Evolutionary conservation across 306 rosid genomes (phyloP), one percentile per base, ranked within the genome.

Genomic region (Prunus salicina): DNA sequence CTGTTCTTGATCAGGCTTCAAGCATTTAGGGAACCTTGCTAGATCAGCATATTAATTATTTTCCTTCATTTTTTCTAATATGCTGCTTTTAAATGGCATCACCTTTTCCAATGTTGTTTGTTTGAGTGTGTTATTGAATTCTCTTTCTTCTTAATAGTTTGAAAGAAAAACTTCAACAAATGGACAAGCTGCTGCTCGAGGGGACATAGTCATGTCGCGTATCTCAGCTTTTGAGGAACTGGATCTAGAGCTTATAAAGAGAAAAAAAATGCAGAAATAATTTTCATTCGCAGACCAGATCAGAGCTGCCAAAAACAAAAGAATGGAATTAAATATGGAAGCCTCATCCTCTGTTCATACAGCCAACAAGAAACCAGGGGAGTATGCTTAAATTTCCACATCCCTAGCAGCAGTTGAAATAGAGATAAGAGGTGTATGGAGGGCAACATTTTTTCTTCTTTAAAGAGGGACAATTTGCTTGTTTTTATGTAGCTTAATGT

Each of bases 251-350:
- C 87, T 79, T 61, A 81, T 90, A 78, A 88, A 81, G 89, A 89
- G 77, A 76, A 96, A 87, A 24, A 86, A 80, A 49, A 32, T 73
- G 82, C 83, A 67, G 65, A 84, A 76, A 77, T 83, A 83, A 82
- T 83, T 80, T 66, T 87, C 98, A 0, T 84, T 95, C 8, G 92
- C 97, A 10, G 97, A 92, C 78, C 97, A 88, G 78, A 92, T 95
- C 75, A 85, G 82, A 87, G 92, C 86, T 74, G 90, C 92, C 32
- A 92, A 86, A 79, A 81, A 64, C 53, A 67, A 81, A 85, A 88
- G 66, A 82, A 79, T 64, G 72, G 88, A 85, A 79, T 79, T 75
- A 77, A 71, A 74, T 52, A 73, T 70, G 71, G 72, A 55, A 32
- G 69, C 79, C 51, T 71, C 86, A 75, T 67, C 72, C 65, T 78